Percentiles rank a stretch among this genome's conserved stretches.
phyloP scores from a whole-genome alignment of 768 basidiomycete species.

The Tricholoma furcatifolium region DNA sequence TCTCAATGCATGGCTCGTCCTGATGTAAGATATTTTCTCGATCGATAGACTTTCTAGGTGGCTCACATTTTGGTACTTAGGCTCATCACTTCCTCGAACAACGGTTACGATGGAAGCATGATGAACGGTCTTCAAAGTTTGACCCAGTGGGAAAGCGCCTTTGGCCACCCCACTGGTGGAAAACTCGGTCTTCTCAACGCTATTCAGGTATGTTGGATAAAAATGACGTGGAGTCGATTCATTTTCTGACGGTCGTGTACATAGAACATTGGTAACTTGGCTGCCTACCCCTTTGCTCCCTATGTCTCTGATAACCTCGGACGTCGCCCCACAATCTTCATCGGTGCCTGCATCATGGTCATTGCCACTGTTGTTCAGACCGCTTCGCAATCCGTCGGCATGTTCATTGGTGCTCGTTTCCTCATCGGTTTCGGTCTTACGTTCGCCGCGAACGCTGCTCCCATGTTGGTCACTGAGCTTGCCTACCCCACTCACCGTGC shows the following conservation, averaged over 20 bases:
- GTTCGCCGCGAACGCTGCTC: conserved; percentile 67
- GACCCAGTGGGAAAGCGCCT: conserved; percentile 52
- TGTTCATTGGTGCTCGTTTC: conserved; percentile 70
- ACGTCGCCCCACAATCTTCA: conserved; percentile 25
- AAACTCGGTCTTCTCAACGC: conserved; percentile 43
- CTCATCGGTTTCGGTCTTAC: conserved; percentile 66
- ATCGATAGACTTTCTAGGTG: neutral
- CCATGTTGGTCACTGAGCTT: conserved; percentile 71
- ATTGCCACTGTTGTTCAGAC: conserved; percentile 57
- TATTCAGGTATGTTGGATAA: conserved; percentile 44
- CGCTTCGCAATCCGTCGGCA: conserved; percentile 53
- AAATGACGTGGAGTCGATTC: neutral
- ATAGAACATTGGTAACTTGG: conserved; percentile 64
- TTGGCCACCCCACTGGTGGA: conserved; percentile 47
- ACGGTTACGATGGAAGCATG: conserved; percentile 39
- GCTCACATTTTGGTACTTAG: conserved; percentile 24
- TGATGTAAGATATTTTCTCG: conserved; percentile 40
- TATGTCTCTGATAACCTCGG: conserved; percentile 64
- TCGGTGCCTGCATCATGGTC: conserved; percentile 61
- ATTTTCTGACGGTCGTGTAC: neutral
- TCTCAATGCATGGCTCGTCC: conserved; percentile 55
- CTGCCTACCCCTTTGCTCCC: conserved; percentile 60
- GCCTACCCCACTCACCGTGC: conserved; percentile 74
- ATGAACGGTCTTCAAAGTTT: conserved; percentile 57
- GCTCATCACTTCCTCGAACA: conserved; percentile 60